These are phyloP conservation scores for Rhizopogon roseolus DNA, from an alignment of 768 basidiomycete genomes.

Conservation along the genomic window DNA sequence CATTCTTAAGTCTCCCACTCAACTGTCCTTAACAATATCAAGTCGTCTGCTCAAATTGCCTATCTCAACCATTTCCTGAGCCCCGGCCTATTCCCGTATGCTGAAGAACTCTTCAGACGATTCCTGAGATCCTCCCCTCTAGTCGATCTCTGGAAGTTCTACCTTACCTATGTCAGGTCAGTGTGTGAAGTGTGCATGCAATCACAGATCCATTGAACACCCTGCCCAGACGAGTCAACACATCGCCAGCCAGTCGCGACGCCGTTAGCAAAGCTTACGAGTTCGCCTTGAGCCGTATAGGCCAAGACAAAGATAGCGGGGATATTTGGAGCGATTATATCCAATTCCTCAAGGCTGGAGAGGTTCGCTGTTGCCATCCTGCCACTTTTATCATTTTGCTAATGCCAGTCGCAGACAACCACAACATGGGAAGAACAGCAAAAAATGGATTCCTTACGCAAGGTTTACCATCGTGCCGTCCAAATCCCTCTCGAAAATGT, in stretches of 20 bases:
- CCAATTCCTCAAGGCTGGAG: constrained; percentile 76
- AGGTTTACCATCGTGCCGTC: constrained; percentile 90
- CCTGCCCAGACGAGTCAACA: constrained; percentile 57
- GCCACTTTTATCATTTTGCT: constrained; percentile 1
- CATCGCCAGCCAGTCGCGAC: constrained; percentile 64
- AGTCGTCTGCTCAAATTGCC: constrained; percentile 82
- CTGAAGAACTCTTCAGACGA: constrained; percentile 84
- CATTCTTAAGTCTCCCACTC: constrained; percentile 19
- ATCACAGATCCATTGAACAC: constrained; percentile 7
- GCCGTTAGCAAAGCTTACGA: constrained; percentile 87
- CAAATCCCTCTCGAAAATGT: constrained; percentile 93
- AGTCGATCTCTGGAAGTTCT: constrained; percentile 90
- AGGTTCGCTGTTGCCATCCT: constrained; percentile 41
- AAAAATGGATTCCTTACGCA: constrained; percentile 89
- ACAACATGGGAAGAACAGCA: constrained; percentile 96
- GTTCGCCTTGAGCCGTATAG: constrained; percentile 84
- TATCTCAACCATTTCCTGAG: constrained; percentile 77
- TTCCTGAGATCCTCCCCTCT: constrained; percentile 83
- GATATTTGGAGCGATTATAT: constrained; percentile 95
- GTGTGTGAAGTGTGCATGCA: constrained; percentile 23
- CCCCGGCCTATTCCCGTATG: constrained; percentile 63
- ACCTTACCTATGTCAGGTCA: constrained; percentile 88
- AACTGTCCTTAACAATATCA: constrained; percentile 17
- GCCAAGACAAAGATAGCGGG: constrained; percentile 88
- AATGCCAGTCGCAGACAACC: constrained; percentile 38